Conservation (phyloP, 2,329 filamentous ascomycete genomes). For the Monilinia fructicola region DNA sequence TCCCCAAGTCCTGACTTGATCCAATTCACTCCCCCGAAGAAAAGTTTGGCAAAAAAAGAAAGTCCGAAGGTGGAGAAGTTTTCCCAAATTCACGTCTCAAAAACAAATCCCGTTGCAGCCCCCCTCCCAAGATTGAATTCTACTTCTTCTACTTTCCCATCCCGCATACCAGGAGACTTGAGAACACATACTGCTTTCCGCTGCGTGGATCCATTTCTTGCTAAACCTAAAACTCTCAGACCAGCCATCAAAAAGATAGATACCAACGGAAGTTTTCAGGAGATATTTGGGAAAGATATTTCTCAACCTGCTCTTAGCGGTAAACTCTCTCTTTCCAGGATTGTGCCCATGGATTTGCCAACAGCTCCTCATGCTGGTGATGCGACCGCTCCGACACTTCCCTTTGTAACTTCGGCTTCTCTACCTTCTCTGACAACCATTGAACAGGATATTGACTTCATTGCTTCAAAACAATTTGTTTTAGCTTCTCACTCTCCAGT, state of each 20-base stretch:
- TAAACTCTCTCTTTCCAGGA: background rate
- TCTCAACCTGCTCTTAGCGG: background rate
- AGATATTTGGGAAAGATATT: background rate
- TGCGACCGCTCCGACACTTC: background rate
- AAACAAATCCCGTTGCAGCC: background rate
- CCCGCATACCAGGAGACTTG: background rate
- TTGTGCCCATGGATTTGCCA: background rate
- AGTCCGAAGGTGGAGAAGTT: background rate
- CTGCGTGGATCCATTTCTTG: background rate
- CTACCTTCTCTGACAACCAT: background rate
- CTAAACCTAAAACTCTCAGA: background rate
- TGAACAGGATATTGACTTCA: background rate
- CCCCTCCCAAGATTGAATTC: background rate
- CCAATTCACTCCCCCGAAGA: slow-evolving; percentile 11
- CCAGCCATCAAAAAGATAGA: background rate
- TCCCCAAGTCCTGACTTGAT: slow-evolving; percentile 9
- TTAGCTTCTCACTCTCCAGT: background rate
- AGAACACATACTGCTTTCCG: background rate
- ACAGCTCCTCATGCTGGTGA: background rate
- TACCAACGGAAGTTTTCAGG: background rate
- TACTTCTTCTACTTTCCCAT: background rate
- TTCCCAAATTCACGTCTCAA: slow-evolving; percentile 3
- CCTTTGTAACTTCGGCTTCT: background rate
- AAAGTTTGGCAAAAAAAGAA: background rate
- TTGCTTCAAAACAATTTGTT: background rate